Conservation (phyloP, 2,329 filamentous ascomycete species). For the Alternaria rosae region DNA sequence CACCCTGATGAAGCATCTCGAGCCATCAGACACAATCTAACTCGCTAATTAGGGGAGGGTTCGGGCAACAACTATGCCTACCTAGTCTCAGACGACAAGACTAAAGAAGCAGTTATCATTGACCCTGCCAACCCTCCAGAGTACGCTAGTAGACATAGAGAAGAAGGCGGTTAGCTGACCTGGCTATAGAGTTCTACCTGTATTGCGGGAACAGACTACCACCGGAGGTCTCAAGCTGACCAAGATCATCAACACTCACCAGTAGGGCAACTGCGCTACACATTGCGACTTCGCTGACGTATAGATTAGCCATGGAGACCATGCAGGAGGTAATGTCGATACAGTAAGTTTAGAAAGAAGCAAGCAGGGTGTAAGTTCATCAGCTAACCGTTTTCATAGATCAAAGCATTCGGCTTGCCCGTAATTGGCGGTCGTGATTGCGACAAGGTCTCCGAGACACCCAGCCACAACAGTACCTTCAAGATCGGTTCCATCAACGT, state of each 20-base stretch:
- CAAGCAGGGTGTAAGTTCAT: neutral
- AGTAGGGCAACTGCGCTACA: constrained; percentile 65
- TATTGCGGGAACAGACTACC: constrained; percentile 75
- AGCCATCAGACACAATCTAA: constrained; percentile 4
- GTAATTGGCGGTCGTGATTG: constrained; percentile 92
- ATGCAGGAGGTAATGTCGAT: constrained; percentile 88
- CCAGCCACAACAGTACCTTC: constrained; percentile 77
- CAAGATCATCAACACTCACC: constrained; percentile 95
- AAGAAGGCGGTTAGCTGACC: neutral
- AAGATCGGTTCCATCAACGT: constrained; percentile 83
- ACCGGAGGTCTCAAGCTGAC: constrained; percentile 80
- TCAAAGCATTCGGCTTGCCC: constrained; percentile 69
- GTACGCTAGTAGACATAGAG: constrained; percentile 56
- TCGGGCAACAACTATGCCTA: constrained; percentile 86
- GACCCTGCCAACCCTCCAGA: constrained; percentile 82
- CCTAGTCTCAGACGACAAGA: constrained; percentile 59
- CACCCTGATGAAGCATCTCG: constrained; percentile 20
- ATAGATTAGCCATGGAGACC: constrained; percentile 81
- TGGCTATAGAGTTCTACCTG: constrained; percentile 63
- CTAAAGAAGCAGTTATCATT: constrained; percentile 67
- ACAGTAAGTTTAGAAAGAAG: constrained; percentile 62
- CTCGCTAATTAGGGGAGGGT: constrained; percentile 69
- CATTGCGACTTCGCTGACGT: constrained; percentile 8
- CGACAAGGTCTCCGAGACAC: constrained; percentile 78
- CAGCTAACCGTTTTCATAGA: constrained; percentile 46